phyloP scores from a whole-genome alignment of 2,329 filamentous ascomycete species.

The Juglanconis oblonga region DNA sequence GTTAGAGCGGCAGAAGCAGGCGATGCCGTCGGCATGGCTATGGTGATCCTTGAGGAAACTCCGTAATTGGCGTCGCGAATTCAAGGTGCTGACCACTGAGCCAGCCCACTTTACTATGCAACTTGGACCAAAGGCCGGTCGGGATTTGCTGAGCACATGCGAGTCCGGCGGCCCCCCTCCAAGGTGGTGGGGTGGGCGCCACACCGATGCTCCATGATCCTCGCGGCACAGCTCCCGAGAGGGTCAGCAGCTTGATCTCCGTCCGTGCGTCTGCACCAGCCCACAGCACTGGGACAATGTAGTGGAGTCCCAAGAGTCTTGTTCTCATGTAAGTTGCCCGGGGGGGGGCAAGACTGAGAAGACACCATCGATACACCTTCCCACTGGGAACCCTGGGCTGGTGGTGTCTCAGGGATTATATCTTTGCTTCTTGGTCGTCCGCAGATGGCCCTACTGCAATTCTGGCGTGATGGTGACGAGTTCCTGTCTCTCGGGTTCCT shows the following conservation, averaged over 20 bases:
- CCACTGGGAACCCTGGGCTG: not conserved
- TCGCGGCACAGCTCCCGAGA: not conserved
- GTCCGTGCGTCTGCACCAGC: not conserved
- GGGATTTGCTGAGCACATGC: not conserved
- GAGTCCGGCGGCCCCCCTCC: not conserved
- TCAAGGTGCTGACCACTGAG: not conserved
- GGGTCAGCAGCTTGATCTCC: not conserved
- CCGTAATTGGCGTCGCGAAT: not conserved
- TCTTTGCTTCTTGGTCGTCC: not conserved
- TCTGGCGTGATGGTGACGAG: constrained; percentile 18
- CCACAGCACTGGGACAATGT: constrained; percentile 1
- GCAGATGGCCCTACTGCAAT: constrained; percentile 1
- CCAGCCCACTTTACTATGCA: not conserved
- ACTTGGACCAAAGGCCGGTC: not conserved
- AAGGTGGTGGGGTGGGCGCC: not conserved
- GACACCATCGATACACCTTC: not conserved
- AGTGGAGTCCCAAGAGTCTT: not conserved
- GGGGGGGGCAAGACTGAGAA: not conserved
- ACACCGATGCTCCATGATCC: not conserved
- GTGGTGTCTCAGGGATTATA: not conserved
- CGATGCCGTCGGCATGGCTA: not conserved
- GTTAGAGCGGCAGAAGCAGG: not conserved
- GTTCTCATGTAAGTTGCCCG: not conserved
- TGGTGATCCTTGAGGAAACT: no score
- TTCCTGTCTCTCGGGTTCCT: not conserved